Conservation (phyloP, 169 alveolate genomes). For the Plasmodium knowlesi region DNA sequence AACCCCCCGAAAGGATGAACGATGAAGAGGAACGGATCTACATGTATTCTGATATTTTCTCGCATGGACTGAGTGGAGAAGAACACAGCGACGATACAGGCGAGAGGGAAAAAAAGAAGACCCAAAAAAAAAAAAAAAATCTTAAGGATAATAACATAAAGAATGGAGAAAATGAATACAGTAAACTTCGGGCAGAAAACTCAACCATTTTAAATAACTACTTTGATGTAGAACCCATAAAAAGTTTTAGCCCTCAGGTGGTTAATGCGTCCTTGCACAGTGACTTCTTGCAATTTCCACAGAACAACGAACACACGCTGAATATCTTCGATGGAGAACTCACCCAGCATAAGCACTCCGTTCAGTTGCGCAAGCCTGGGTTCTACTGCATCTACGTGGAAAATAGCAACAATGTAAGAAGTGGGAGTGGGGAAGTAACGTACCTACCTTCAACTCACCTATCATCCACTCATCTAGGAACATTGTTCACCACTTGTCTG, state of each 20-base stretch:
- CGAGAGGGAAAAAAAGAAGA: background rate
- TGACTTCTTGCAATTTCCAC: constrained; percentile 36
- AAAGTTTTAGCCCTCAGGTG: background rate
- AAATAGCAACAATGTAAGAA: constrained; percentile 25
- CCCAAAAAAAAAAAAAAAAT: constrained; percentile 2
- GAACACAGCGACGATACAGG: constrained; percentile 17
- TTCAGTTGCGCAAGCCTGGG: constrained; percentile 35
- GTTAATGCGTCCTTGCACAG: background rate
- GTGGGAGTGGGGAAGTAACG: background rate
- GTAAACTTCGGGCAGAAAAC: constrained; percentile 44
- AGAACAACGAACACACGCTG: constrained; percentile 9
- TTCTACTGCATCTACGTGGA: constrained; percentile 58
- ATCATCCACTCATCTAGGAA: no score
- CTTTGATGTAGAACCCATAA: constrained; percentile 18
- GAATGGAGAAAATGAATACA: constrained; percentile 67
- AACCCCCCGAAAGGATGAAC: constrained; percentile 5
- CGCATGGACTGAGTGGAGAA: constrained; percentile 18
- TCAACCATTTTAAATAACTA: constrained; percentile 66
- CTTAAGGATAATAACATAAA: background rate
- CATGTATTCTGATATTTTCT: constrained; percentile 34
- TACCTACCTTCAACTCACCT: no score
- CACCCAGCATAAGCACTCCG: constrained; percentile 22
- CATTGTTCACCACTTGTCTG: no score
- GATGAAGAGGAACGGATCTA: constrained; percentile 50
- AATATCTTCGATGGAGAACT: constrained; percentile 54